A percentile compares a stretch with the other conserved stretches of the same genome.
These are phyloP conservation scores for Cephalotrichum gorgonifer DNA, from an alignment of 2,329 filamentous ascomycete genomes.

Conservation along the genomic window DNA sequence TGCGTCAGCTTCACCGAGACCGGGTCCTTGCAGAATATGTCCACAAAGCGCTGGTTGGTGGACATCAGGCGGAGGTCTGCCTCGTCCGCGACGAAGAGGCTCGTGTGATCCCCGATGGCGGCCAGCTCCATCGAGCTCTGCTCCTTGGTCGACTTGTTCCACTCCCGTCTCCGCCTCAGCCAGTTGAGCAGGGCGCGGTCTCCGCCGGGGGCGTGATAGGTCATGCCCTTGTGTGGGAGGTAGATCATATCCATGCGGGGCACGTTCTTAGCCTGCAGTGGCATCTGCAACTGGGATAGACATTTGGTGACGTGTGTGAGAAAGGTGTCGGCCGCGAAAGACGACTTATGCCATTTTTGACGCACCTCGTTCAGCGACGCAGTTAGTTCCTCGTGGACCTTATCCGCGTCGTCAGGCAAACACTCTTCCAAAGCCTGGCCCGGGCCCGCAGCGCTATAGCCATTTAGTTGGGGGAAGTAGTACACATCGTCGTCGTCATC, in stretches of 20 bases:
- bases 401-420: too few species aligned
- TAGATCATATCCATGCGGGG: slow-evolving; percentile 4
- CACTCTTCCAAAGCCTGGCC: too few species aligned
- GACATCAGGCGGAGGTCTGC: neutral
- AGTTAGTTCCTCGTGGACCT: too few species aligned
- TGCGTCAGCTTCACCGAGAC: slow-evolving; percentile 3
- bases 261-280: neutral
- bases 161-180: neutral
- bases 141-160: neutral
- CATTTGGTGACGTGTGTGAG: too few species aligned
- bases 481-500: too few species aligned
- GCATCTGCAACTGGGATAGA: neutral
- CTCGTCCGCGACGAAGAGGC: neutral
- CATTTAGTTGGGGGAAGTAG: too few species aligned
- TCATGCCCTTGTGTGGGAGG: neutral
- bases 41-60: neutral
- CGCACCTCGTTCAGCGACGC: too few species aligned
- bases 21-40: slow-evolving; percentile 2
- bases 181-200: neutral
- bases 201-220: neutral
- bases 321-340: too few species aligned
- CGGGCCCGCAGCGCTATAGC: too few species aligned
- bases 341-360: too few species aligned
- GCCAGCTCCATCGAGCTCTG: neutral
- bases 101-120: neutral